Evolutionary conservation across 352 stramenopile species (phyloP), one percentile per base, ranked within the genome.

Genomic region (Globisporangium viniferum): DNA sequence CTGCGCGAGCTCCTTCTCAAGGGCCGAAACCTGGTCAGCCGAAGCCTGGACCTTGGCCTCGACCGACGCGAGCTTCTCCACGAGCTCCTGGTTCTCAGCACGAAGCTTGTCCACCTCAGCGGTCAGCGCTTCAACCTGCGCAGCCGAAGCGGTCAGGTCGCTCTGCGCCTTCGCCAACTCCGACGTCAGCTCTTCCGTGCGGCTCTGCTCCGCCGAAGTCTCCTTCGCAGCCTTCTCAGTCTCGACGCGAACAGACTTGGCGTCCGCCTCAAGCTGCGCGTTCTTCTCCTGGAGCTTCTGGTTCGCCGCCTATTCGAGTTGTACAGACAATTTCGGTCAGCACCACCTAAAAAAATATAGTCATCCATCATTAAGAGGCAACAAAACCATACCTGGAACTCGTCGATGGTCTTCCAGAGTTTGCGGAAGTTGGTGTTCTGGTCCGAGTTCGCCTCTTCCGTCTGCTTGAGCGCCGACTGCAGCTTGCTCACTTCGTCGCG

Each of bases 361-460:
- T 14, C 12, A 54, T 20, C 1, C 36, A 22, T 12, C 41, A 22
- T 22, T n/a, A 9, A 57, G 18, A 6, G 20, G 18, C 31, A 56
- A 5, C 27, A 24, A 65, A 18, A 29, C 14, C 59, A 20, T 55
- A 74, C 69, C 69, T 75, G 79, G 29, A 85, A 70, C 46, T 82
- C 78, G 57, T 85, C 79, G 31, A 84, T 82, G 39, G 71, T 78
- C 67, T 82, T 85, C 77, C 76, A 81, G 9, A 88, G 70, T 69
- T 84, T 82, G 35, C 76, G 75, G 22, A 88, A 72, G 39, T 82
- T 78, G 55, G 75, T 82, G 69, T 88, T 76, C 57, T 74, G 72
- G 4, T 76, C 68, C 48, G 81, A 76, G 41, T 82, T 74, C 24
- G 79, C 74, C 7, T 76, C 70, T 62, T 82, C 69, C 12, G 81